Evolutionary conservation across 2,329 filamentous ascomycete genomes (phyloP).

Genomic region (Berkeleyomyces basicola): DNA sequence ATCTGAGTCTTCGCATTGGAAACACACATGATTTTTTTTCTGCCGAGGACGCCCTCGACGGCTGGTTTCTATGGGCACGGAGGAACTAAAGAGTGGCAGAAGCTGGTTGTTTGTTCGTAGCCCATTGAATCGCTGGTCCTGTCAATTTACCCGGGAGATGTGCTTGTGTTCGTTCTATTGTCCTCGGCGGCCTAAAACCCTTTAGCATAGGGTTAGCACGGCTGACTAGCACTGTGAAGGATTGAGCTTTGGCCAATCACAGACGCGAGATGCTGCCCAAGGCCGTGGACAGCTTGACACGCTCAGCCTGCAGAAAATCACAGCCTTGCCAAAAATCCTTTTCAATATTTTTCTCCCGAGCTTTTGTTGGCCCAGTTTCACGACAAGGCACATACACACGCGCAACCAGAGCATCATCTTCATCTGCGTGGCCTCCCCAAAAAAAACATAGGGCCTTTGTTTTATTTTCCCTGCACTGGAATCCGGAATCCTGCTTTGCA

Average conservation of each 20-base stretch:
- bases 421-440: background rate
- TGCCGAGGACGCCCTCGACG: no score
- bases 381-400: background rate
- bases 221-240: background rate
- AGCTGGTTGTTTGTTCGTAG: background rate
- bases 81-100: no score
- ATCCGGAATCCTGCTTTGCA: background rate
- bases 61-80: no score
- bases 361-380: background rate
- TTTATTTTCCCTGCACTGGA: background rate
- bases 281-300: background rate
- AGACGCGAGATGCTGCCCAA: background rate
- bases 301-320: background rate
- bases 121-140: background rate
- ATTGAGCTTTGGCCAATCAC: background rate
- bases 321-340: background rate
- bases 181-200: background rate
- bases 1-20: no score
- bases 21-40: no score
- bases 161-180: background rate
- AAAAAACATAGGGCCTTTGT: background rate
- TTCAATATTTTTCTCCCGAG: background rate
- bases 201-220: background rate
- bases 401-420: background rate
- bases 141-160: background rate